Percentiles rank a stretch among this genome's conserved stretches.
Evolutionary conservation across 306 rosid species (phyloP).

Genomic region (Hippophae gyantsensis): DNA sequence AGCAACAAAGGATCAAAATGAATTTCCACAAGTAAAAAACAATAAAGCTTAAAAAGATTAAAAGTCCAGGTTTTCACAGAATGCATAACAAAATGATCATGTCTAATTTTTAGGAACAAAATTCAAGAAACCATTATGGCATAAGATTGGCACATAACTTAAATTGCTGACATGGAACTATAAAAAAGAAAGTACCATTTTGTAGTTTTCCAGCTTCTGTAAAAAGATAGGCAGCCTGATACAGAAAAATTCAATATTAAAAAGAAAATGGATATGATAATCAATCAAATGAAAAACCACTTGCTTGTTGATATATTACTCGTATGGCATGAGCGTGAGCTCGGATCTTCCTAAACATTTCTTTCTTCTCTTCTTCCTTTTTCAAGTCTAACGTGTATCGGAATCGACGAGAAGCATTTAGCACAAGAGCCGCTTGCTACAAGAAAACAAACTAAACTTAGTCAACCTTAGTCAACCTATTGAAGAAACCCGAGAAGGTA

Average conservation of each 20-base stretch:
- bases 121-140: no score
- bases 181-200: constrained; percentile 41
- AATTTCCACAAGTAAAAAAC: no score
- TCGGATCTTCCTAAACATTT: constrained; percentile 58
- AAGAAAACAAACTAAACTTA: constrained; percentile 14
- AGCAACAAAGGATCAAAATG: no score
- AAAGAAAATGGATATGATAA: constrained; percentile 2
- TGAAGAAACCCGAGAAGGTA: constrained; percentile 5
- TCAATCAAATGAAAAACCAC: constrained; percentile 12
- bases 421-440: constrained; percentile 97
- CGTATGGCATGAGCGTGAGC: constrained; percentile 82
- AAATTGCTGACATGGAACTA: not conserved
- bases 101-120: no score
- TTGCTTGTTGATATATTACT: constrained; percentile 33
- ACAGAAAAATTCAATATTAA: constrained; percentile 20
- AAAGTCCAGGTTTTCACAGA: no score
- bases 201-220: constrained; percentile 29
- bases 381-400: constrained; percentile 97
- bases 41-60: no score
- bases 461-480: constrained; percentile 6
- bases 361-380: constrained; percentile 73
- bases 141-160: not conserved
- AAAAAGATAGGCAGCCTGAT: constrained; percentile 81
- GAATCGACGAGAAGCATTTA: constrained; percentile 98
- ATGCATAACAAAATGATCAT: no score